phyloP scores from a whole-genome alignment of 495 filamentous ascomycete species.

The Elaphomyces granulatus region DNA sequence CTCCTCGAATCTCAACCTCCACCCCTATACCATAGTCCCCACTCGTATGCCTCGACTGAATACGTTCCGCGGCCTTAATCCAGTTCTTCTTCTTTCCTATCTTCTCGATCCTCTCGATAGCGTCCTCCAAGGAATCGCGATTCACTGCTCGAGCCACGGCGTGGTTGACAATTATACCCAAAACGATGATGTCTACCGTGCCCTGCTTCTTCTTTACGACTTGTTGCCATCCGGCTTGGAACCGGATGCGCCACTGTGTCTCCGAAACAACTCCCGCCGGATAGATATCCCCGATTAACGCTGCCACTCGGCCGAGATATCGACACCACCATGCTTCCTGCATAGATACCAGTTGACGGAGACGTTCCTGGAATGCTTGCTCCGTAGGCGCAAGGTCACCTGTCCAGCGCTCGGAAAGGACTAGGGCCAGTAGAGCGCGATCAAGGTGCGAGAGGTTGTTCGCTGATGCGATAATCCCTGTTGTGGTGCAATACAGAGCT shows the following conservation, averaged over 20 bases:
- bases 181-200: constrained; percentile 14
- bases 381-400: constrained; percentile 45
- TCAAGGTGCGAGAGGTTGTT: constrained; percentile 62
- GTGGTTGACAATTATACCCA: constrained; percentile 15
- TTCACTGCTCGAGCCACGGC: constrained; percentile 9
- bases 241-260: constrained; percentile 13
- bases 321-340: constrained; percentile 45
- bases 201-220: constrained; percentile 16
- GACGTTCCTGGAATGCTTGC: constrained; percentile 26
- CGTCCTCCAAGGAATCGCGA: constrained; percentile 21
- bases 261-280: constrained; percentile 33
- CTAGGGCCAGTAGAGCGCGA: constrained; percentile 55
- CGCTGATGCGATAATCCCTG: constrained; percentile 45
- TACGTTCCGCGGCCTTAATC: constrained; percentile 12
- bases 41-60: neutral
- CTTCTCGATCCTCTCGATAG: constrained; percentile 34
- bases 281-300: constrained; percentile 36
- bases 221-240: constrained; percentile 20
- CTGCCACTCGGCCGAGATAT: constrained; percentile 43
- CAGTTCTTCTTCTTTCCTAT: constrained; percentile 48
- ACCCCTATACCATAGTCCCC: constrained; percentile 14
- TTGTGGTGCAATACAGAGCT: constrained; percentile 58
- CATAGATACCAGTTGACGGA: constrained; percentile 31
- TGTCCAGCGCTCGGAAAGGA: constrained; percentile 65
- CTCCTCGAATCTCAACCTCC: constrained; percentile 8